phyloP scores from a whole-genome alignment of 352 stramenopile species.

The Elongisporangium undulatum region DNA sequence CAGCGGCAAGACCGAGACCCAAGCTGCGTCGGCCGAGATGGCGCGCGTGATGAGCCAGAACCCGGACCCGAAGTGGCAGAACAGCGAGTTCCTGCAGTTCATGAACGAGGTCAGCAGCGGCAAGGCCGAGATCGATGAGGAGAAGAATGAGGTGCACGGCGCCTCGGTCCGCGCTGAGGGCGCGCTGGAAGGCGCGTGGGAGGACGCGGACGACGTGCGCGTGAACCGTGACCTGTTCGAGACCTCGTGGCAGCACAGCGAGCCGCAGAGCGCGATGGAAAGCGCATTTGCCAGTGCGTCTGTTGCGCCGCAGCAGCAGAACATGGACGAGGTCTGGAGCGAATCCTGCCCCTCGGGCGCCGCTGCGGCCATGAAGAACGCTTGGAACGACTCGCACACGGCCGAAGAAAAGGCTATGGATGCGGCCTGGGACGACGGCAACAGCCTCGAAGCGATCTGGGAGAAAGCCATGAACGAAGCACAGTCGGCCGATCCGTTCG shows the following conservation, averaged over 20 bases:
- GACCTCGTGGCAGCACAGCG: conserved; percentile 39
- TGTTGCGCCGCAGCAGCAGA: conserved; percentile 9
- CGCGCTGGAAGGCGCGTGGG: conserved; percentile 63
- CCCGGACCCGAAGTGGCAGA: conserved; percentile 73
- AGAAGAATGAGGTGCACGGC: conserved; percentile 62
- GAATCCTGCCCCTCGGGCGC: conserved; percentile 18
- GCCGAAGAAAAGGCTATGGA: conserved; percentile 55
- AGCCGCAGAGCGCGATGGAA: conserved; percentile 35
- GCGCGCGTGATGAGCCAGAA: conserved; percentile 77
- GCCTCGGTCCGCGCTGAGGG: conserved; percentile 34
- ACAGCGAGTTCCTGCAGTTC: conserved; percentile 86
- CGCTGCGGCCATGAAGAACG: conserved; percentile 29
- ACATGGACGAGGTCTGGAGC: conserved; percentile 41
- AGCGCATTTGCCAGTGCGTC: conserved; percentile 39
- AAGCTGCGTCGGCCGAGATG: conserved; percentile 62
- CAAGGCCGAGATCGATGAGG: conserved; percentile 74
- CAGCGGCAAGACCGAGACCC: conserved; percentile 29
- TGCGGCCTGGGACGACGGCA: conserved; percentile 45
- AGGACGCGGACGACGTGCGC: conserved; percentile 34
- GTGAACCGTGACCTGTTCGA: conserved; percentile 65
- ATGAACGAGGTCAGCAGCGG: conserved; percentile 78
- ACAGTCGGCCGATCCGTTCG: conserved; percentile 65
- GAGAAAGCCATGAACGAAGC: conserved; percentile 75
- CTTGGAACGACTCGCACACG: conserved; percentile 42
- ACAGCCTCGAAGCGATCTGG: conserved; percentile 63